Evolutionary conservation across 129 eudicot genomes (phyloP).

Genomic region (Lonicera japonica): DNA sequence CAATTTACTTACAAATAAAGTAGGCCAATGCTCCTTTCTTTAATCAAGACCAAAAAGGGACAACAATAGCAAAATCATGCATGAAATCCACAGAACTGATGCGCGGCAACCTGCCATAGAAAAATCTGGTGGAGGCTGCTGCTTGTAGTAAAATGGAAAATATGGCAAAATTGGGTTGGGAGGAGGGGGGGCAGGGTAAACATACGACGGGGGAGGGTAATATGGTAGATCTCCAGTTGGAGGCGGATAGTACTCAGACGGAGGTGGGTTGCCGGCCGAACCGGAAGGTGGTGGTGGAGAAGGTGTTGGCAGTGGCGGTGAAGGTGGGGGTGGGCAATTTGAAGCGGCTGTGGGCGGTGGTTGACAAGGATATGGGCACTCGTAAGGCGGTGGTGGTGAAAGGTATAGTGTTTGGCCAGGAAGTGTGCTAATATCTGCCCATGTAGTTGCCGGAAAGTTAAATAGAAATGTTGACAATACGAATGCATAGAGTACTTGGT

Average conservation of each 20-base stretch:
- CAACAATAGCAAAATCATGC: background rate
- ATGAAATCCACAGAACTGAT: too few relatives aligned
- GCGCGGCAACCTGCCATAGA: too few relatives aligned
- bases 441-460: too few relatives aligned
- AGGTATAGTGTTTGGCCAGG: background rate
- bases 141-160: slow-evolving; percentile 27
- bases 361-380: slow-evolving; percentile 19
- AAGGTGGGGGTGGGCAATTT: slow-evolving; percentile 20
- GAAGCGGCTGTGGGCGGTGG: slow-evolving; percentile 15
- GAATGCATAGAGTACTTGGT: background rate
- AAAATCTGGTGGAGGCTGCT: background rate
- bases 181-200: slow-evolving; percentile 18
- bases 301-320: slow-evolving; percentile 11
- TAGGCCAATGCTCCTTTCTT: background rate
- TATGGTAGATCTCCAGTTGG: too few relatives aligned
- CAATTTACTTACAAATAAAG: too few relatives aligned
- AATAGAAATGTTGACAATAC: background rate
- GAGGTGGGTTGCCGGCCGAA: too few relatives aligned
- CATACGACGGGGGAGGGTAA: slow-evolving; percentile 11
- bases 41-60: background rate
- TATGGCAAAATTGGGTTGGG: slow-evolving; percentile 22
- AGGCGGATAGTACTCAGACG: too few relatives aligned
- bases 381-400: slow-evolving; percentile 4
- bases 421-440: background rate
- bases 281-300: background rate